Percentiles rank a stretch among this genome's conserved stretches.
These are phyloP conservation scores for Eucalyptus marginata DNA, from an alignment of 345 rosid species.

Conservation along the genomic window DNA sequence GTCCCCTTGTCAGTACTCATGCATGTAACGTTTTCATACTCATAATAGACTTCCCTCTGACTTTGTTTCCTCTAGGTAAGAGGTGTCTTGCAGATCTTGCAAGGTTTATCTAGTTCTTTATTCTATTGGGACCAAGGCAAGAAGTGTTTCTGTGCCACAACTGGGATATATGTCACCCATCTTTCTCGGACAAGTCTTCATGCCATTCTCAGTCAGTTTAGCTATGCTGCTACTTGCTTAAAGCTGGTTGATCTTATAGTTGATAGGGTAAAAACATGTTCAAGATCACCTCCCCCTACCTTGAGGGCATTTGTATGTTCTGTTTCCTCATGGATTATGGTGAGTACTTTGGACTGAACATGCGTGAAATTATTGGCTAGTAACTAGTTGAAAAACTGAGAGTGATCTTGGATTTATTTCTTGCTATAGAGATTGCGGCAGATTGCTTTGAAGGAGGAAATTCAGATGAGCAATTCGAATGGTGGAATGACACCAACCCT, in stretches of 20 bases:
- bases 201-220: slow-evolving; percentile 42
- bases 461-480: slow-evolving; percentile 30
- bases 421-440: slow-evolving; percentile 53
- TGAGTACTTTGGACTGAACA: slow-evolving; percentile 1
- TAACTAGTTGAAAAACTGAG: background rate
- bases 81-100: slow-evolving; percentile 58
- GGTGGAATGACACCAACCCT: slow-evolving; percentile 49
- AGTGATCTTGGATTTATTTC: background rate
- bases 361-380: background rate
- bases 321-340: slow-evolving; percentile 71
- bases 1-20: background rate
- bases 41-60: background rate
- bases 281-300: slow-evolving; percentile 42
- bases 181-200: slow-evolving; percentile 59
- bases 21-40: background rate
- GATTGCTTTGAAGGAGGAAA: slow-evolving; percentile 80
- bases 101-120: slow-evolving; percentile 60
- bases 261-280: slow-evolving; percentile 10
- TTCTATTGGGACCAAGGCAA: slow-evolving; percentile 47
- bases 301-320: slow-evolving; percentile 63
- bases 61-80: slow-evolving; percentile 22
- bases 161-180: slow-evolving; percentile 55
- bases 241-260: slow-evolving; percentile 48
- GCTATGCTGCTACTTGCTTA: slow-evolving; percentile 68
- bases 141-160: slow-evolving; percentile 22